Base-by-base conservation (phyloP, 768 basidiomycete species). In the Lentinus tigrinus region DNA sequence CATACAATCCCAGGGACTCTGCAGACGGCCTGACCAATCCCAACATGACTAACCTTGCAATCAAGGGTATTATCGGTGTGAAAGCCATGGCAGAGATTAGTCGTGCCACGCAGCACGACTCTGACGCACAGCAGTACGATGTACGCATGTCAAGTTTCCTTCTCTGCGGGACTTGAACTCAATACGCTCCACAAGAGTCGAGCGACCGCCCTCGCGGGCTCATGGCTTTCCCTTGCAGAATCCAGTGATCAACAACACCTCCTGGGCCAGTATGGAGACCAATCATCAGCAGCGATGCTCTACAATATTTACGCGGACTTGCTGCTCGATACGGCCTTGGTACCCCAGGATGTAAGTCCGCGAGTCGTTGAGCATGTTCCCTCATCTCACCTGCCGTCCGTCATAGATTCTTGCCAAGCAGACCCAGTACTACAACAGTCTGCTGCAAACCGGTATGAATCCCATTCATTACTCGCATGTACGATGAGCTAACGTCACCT, bases 31-130 rank as follows among this genome's bases (percentile, higher is more conserved):
- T 57, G 52, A 34, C 4, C 26, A 52, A 6, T 5, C 52, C 65
- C 2, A 67, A 67, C 52, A 60, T 61, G 65, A 64, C 63, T 7
- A 67, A 67, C 52, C 52, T 67, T 6, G 61, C 59, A 3, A 58
- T 67, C 50, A 67, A 67, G 43, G 65, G 65, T 5, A 67, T 67
- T 56, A 64, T 67, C n/a, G 65, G 55, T 16, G 56, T 67, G 21
- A 48, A 67, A 34, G 58, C 65, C 3, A 67, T 67, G 65, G 54
- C 63, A 2, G 57, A 64, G 47, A 67, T 67, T 31, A 58, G 61
- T 26, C 37, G 53, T 2, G 63, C 56, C 1, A 14, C 61, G 8
- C 56, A 57, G 10, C 26, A 57, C 23, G 43, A 47, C 19, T 28
- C 49, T 19, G 63, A 64, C 49, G 56, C 55, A 9, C 50, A 59